Conservation (phyloP, 192 early-diverging fungal genomes). For the Entophlyctis helioformis region DNA sequence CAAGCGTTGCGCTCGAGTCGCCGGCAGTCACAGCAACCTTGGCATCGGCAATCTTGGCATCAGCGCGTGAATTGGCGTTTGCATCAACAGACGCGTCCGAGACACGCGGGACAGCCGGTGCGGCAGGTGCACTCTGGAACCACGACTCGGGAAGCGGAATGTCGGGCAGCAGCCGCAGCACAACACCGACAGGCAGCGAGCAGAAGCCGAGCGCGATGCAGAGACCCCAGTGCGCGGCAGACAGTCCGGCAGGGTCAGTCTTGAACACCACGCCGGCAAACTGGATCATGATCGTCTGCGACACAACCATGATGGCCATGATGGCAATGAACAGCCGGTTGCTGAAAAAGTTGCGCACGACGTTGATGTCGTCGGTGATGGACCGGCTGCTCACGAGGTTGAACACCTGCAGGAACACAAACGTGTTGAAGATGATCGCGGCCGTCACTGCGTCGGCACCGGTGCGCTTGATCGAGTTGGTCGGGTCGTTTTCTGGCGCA, state of each 20-base stretch:
- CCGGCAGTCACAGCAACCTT: too few relatives aligned
- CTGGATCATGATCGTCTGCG: constrained; percentile 80
- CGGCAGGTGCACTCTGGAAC: too few relatives aligned
- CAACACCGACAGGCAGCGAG: constrained; percentile 71
- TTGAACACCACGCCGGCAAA: constrained; percentile 84
- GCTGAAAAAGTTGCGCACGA: constrained; percentile 63
- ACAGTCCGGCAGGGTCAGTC: constrained; percentile 36
- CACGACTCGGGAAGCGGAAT: too few relatives aligned
- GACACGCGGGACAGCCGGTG: too few relatives aligned
- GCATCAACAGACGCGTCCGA: too few relatives aligned
- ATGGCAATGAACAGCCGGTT: constrained; percentile 80
- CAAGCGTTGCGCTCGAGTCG: too few relatives aligned
- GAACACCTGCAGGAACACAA: constrained; percentile 91
- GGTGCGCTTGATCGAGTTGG: too few relatives aligned
- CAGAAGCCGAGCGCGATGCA: constrained; percentile 66
- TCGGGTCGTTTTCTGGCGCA: not conserved
- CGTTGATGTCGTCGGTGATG: constrained; percentile 49
- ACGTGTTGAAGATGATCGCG: constrained; percentile 85
- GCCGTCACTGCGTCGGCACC: not conserved
- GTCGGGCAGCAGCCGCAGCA: constrained; percentile 85
- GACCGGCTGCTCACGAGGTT: constrained; percentile 68
- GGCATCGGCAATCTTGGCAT: too few relatives aligned
- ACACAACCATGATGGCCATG: constrained; percentile 55
- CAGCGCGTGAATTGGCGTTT: too few relatives aligned
- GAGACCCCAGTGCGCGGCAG: constrained; percentile 67